Conservation (phyloP, 345 rosid species). For the Firmiana major region DNA sequence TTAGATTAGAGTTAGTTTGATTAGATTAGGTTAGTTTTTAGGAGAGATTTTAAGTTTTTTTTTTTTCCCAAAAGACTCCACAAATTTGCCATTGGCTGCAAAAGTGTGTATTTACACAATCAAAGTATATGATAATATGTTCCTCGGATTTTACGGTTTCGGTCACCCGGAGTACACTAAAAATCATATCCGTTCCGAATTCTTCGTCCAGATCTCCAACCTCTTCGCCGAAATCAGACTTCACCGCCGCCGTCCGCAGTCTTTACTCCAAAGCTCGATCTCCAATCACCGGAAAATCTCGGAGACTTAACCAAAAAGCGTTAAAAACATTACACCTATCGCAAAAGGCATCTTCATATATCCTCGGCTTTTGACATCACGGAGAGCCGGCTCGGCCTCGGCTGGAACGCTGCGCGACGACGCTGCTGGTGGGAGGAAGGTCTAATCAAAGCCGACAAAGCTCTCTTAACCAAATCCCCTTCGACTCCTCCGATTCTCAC, state of each 20-base stretch:
- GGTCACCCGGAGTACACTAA: constrained; percentile 13
- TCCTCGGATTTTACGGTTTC: constrained; percentile 7
- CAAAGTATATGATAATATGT: neutral
- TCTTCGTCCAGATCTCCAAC: constrained; percentile 9
- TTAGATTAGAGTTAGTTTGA: neutral
- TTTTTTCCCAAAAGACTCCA: neutral
- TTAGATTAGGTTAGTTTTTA: neutral
- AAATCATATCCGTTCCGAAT: constrained; percentile 15
- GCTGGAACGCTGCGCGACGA: constrained; percentile 54
- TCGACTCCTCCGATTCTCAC: constrained; percentile 58
- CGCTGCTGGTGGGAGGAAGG: constrained; percentile 48
- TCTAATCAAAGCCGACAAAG: constrained; percentile 47
- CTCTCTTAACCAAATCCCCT: constrained; percentile 56
- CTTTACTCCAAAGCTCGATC: neutral
- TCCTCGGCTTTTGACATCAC: constrained; percentile 42
- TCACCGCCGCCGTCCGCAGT: neutral
- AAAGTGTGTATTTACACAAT: constrained; percentile 11
- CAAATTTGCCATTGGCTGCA: constrained; percentile 15
- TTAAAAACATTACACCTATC: neutral
- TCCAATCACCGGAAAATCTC: constrained; percentile 2
- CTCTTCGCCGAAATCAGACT: neutral
- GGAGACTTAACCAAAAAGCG: constrained; percentile 1
- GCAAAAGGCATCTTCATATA: neutral
- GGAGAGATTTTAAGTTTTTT: neutral
- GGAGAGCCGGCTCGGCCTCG: constrained; percentile 66